These are phyloP conservation scores for Picea abies DNA, from an alignment of 83 land plant genomes.

Conservation along the genomic window DNA sequence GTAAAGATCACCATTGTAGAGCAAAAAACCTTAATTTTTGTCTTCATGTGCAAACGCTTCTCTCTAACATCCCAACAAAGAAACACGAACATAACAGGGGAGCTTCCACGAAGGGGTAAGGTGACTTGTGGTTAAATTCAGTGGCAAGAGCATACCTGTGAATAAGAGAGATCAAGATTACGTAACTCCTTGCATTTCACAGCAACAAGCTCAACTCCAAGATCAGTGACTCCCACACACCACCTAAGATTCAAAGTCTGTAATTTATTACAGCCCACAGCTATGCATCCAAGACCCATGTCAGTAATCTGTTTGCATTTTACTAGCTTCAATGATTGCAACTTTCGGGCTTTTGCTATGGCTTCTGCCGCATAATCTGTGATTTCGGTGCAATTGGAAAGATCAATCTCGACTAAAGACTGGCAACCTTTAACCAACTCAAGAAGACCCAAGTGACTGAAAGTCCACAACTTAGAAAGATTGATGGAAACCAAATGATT, in stretches of 20 bases:
- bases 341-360: constrained; percentile 47
- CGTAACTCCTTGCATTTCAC: constrained; percentile 66
- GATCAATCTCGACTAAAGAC: constrained; percentile 61
- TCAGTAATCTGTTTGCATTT: constrained; percentile 77
- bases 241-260: constrained; percentile 58
- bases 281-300: constrained; percentile 74
- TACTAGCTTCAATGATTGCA: constrained; percentile 65
- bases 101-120: too few relatives aligned
- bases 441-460: constrained; percentile 49
- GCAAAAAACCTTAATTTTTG: neutral
- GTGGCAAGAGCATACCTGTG: constrained; percentile 48
- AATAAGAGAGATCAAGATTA: constrained; percentile 79
- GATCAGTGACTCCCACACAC: constrained; percentile 75
- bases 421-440: constrained; percentile 37
- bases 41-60: neutral
- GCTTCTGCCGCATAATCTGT: constrained; percentile 58
- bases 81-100: neutral
- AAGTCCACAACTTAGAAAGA: constrained; percentile 47
- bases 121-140: neutral
- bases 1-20: too few relatives aligned
- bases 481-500: constrained; percentile 48
- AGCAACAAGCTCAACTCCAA: constrained; percentile 75
- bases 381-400: constrained; percentile 57
- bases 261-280: constrained; percentile 77
- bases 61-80: neutral